Base-by-base conservation (phyloP, 768 basidiomycete genomes). In the Lactarius akahatsu region DNA sequence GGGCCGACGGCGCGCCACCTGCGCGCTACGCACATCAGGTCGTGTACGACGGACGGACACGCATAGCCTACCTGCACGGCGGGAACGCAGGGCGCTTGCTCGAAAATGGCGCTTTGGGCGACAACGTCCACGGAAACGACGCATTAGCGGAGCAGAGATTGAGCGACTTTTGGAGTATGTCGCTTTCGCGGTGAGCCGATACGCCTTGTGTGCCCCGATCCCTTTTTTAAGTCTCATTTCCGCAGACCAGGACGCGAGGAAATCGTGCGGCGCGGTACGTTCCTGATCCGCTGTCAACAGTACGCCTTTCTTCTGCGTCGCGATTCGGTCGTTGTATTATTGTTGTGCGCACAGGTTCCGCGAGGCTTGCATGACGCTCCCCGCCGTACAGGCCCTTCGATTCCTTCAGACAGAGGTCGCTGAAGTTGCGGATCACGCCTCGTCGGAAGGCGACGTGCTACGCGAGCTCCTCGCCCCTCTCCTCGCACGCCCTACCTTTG, bases 141-240 rank as follows among this genome's bases (percentile, higher is more conserved):
- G 67, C 70, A 0, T 55, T 61, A 28, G 62, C 56, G 50, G 71
- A 70, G 40, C 64, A 61, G 43, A 70, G 90, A 65, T 69, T 93
- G 74, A 86, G 89, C 72, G 91, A 92, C 74, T 86, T 94, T 68
- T 94, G 92, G 91, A 81, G 79, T 74, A 88, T 92, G 86, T 79
- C 77, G 41, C 73, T 93, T 41, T 74, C 81, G 69, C 83, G 90
- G 91, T 91, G 65, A 41, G 83, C 62, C 16, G 7, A 5, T 30
- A 11, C 6, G 10, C 26, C n/a, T 20, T 15, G n/a, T 26, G 30
- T 40, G 9, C 16, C 28, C 28, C 11, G 30, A 20, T 4, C 38
- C 4, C 40, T 54, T 20, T 50, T 23, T 11, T 3, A 11, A 38
- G 34, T 36, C 34, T 67, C 36, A 2, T 50, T 7, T 63, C 43